Base-by-base conservation (phyloP, 1,139 yeast genomes). In the Petasospora rhodanensis region DNA sequence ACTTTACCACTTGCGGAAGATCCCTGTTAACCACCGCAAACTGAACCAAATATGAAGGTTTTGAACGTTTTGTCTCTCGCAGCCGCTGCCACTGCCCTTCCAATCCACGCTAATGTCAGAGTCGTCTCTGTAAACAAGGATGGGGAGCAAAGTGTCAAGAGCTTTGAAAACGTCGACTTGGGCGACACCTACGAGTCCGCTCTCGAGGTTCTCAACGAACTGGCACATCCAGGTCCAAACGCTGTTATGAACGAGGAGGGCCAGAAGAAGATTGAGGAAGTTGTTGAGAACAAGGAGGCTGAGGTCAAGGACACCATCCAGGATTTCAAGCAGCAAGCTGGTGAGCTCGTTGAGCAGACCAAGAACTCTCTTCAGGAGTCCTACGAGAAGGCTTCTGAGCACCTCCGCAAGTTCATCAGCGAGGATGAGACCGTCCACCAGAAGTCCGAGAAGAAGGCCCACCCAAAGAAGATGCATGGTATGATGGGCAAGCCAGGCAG, bases 21-120 rank as follows among this genome's bases (percentile, higher is more conserved):
- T 18, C 19, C 9, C 26, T 23, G 10, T 12, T 10, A n/a, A n/a
- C n/a, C 26, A 23, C 18, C 18, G 13, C 18, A 12, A 4, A 24
- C 13, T 7, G 8, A 18, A 24, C 7, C 8, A 16, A 34, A 16
- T 17, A 49, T 49, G 54, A 49, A 39, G 34, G 28, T 46, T 24
- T 32, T 38, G 22, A 19, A 35, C 13, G 13, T 47, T 10, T 35
- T 47, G 24, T 32, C 49, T 4, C 23, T 38, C 3, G 43, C 45
- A 4, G 40, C 50, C 4, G 42, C 35, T 13, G 51, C 38, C 1
- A 7, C 45, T n/a, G 45, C 49, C 8, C 13, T 42, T 5, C 52
- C 52, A 18, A 40, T 46, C 40, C 40, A 43, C 28, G 47, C 46
- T 2, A 35, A 38, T 20, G 35, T 41, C 17, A 36, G 34, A 18